A percentile compares a stretch with the other conserved stretches of the same genome.
phyloP scores from a whole-genome alignment of 495 filamentous ascomycete genomes.

The Platismatia glauca region DNA sequence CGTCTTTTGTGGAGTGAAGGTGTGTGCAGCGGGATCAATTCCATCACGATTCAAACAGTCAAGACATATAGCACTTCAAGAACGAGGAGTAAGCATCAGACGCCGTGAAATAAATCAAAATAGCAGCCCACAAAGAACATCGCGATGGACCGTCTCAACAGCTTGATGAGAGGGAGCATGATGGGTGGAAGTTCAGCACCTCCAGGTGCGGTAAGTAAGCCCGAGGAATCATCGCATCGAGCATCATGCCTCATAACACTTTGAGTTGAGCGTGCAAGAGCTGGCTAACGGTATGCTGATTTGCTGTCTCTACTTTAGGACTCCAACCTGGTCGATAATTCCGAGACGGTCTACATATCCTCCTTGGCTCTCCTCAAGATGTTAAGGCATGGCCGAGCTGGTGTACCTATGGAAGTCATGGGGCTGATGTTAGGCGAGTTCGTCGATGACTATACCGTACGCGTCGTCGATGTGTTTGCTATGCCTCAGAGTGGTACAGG shows the following conservation, averaged over 20 bases:
- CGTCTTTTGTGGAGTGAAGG: background rate
- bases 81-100: background rate
- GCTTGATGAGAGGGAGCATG: slow-evolving; percentile 70
- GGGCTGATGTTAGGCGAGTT: slow-evolving; percentile 98
- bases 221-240: background rate
- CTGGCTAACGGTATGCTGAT: background rate
- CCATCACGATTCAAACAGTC: background rate
- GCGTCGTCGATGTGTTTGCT: slow-evolving; percentile 95
- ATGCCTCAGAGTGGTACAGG: slow-evolving; percentile 99
- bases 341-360: slow-evolving; percentile 98
- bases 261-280: background rate
- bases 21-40: background rate
- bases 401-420: slow-evolving; percentile 99
- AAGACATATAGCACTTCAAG: background rate
- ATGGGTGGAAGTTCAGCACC: slow-evolving; percentile 63
- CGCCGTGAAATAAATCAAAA: rapidly evolving
- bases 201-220: slow-evolving; percentile 64
- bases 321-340: slow-evolving; percentile 90
- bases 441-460: slow-evolving; percentile 96
- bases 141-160: slow-evolving; percentile 75
- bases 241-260: background rate
- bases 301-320: slow-evolving; percentile 51
- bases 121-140: background rate
- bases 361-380: slow-evolving; percentile 96
- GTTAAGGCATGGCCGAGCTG: slow-evolving; percentile 91